Conservation (phyloP, 2,329 filamentous ascomycete genomes). For the Teratosphaeria pseudoeucalypti region DNA sequence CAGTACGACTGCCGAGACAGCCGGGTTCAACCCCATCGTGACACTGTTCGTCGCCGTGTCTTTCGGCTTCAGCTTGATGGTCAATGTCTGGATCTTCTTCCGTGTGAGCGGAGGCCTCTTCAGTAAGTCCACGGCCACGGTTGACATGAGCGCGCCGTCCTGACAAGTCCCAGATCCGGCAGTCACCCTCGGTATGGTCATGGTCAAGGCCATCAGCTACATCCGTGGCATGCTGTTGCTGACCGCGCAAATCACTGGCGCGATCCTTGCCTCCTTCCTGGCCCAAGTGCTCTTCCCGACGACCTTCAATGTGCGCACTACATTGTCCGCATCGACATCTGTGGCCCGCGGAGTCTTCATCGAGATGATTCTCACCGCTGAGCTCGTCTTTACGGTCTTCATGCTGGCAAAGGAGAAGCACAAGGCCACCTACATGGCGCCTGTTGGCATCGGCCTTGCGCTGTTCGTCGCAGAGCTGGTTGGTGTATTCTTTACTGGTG, state of each 20-base stretch:
- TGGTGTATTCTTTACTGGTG: constrained; percentile 34
- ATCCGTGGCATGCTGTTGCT: constrained; percentile 44
- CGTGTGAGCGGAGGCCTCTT: constrained; percentile 22
- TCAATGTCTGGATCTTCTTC: constrained; percentile 28
- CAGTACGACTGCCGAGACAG: background rate
- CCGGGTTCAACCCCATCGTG: background rate
- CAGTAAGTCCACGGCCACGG: constrained; percentile 20
- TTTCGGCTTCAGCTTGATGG: constrained; percentile 27
- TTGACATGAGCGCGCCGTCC: background rate
- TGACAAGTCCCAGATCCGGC: constrained; percentile 8
- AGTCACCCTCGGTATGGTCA: constrained; percentile 48
- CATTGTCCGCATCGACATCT: constrained; percentile 42
- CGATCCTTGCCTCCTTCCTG: constrained; percentile 49
- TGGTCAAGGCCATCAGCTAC: constrained; percentile 47
- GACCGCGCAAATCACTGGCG: constrained; percentile 47
- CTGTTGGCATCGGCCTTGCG: constrained; percentile 59
- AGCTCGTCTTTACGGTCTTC: constrained; percentile 54
- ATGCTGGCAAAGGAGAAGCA: constrained; percentile 63
- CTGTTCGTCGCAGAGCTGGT: constrained; percentile 53
- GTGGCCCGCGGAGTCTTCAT: constrained; percentile 53
- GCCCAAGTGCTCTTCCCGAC: constrained; percentile 50
- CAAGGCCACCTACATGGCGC: constrained; percentile 59
- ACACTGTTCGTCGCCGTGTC: constrained; percentile 23
- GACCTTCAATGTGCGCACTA: constrained; percentile 45
- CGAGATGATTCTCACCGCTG: constrained; percentile 55